Percentiles rank a stretch among this genome's conserved stretches.
These are phyloP conservation scores for Byssothecium circinans DNA, from an alignment of 2,329 filamentous ascomycete species.

Conservation along the genomic window DNA sequence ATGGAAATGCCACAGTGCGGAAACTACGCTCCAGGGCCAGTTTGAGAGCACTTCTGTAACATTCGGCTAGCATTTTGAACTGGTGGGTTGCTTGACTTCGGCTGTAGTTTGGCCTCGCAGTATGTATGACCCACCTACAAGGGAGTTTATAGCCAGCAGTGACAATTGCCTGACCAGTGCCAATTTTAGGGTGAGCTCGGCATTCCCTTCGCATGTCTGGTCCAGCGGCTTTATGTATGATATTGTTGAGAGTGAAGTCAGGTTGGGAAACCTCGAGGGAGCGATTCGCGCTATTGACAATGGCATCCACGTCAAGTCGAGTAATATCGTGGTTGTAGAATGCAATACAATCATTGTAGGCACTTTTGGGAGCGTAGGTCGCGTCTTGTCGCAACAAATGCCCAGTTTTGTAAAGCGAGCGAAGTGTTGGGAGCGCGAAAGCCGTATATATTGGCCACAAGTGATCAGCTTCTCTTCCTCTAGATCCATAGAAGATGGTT, in stretches of 20 bases:
- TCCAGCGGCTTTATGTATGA: constrained; percentile 34
- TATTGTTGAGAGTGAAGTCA: constrained; percentile 23
- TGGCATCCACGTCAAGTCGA: constrained; percentile 36
- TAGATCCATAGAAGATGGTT: constrained; percentile 13
- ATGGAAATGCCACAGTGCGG: constrained; percentile 40
- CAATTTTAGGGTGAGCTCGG: constrained; percentile 13
- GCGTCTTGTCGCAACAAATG: constrained; percentile 29
- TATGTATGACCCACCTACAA: constrained; percentile 35
- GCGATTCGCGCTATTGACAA: constrained; percentile 35
- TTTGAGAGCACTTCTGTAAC: constrained; percentile 33
- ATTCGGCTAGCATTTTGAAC: constrained; percentile 30
- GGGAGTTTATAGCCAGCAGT: constrained; percentile 35
- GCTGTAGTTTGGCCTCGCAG: constrained; percentile 28
- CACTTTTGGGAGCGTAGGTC: constrained; percentile 32
- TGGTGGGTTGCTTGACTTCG: constrained; percentile 20
- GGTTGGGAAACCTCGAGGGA: constrained; percentile 13
- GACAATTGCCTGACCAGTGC: constrained; percentile 26
- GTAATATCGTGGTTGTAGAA: constrained; percentile 37
- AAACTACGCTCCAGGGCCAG: constrained; percentile 23
- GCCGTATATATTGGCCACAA: constrained; percentile 13
- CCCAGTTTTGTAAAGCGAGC: constrained; percentile 28
- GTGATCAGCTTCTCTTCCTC: background rate
- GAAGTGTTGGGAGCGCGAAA: constrained; percentile 30
- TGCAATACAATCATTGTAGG: constrained; percentile 34
- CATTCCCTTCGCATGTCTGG: constrained; percentile 27